Evolutionary conservation across 441 rosid genomes (phyloP), one percentile per base, ranked within the genome.

Genomic region (Adansonia rubrostipa): DNA sequence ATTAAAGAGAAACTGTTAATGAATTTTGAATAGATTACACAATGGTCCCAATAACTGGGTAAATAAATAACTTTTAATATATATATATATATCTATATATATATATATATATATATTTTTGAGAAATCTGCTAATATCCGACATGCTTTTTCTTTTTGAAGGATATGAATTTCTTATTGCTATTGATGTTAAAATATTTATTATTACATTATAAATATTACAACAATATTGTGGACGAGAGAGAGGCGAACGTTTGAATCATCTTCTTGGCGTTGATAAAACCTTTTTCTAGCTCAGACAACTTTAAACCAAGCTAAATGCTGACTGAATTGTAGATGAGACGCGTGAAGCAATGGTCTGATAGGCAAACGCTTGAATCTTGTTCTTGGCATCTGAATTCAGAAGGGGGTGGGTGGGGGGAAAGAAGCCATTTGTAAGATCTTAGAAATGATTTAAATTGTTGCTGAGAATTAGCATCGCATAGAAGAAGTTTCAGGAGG

Each of bases 371-470:
- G 82, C 77, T 73, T 85, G 88, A 72, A 85, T 79, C 82, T 85
- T 82, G 81, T 85, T 85, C 84, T 79, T 85, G 68, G 88, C 88
- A 83, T 85, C 88, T 85, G 81, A 54, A 79, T 14, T 71, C 20
- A 47, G 24, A 61, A 8, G 71, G 64, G 36, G 40, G 40, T 3
- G 40, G 40, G 40, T 4, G 40, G 5, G 5, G 9, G 40, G 33
- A 11, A 51, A 13, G n/a, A 78, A 17, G n/a, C 63, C 56, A 14
- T 1, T 68, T 48, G 20, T 68, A 56, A 68, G 67, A 42, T 68
- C 67, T 57, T 20, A 42, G 60, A 57, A 66, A 67, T 22, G 17
- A 15, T 65, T 2, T 3, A 36, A 64, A 64, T 47, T 6, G 20
- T 7, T 14, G 20, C 47, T 33, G 68, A 61, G 66, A 61, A 24